Evolutionary conservation across 1,139 yeast species (phyloP).

Genomic region (Dujonia santamariae): DNA sequence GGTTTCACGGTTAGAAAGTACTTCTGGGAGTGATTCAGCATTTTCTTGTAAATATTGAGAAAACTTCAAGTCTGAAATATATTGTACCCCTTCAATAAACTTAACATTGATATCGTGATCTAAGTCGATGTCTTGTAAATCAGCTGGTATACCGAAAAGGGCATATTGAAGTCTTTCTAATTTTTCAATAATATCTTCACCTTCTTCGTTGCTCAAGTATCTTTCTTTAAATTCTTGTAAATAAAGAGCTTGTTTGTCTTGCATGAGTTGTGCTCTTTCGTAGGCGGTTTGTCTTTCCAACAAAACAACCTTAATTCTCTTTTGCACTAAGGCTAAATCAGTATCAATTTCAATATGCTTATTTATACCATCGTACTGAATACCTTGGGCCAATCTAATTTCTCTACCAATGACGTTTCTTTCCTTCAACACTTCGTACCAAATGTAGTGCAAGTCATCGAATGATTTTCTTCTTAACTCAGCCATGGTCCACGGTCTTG

Average conservation of each 20-base stretch:
- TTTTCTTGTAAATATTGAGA: conserved; percentile 24
- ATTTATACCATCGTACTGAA: conserved; percentile 25
- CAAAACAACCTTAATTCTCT: conserved; percentile 77
- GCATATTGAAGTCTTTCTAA: conserved; percentile 78
- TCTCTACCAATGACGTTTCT: conserved; percentile 80
- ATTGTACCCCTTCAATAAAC: conserved; percentile 66
- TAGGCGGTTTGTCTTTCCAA: conserved; percentile 80
- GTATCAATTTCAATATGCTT: conserved; percentile 31
- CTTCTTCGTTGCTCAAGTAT: conserved; percentile 47
- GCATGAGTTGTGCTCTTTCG: conserved; percentile 55
- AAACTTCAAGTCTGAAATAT: conserved; percentile 64
- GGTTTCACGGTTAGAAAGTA: conserved; percentile 19
- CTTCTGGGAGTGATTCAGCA: conserved; percentile 18
- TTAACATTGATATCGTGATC: conserved; percentile 50
- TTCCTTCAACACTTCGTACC: conserved; percentile 86
- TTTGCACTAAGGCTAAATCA: conserved; percentile 38
- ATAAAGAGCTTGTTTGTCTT: conserved; percentile 44
- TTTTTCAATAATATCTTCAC: conserved; percentile 61
- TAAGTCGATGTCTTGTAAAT: conserved; percentile 38
- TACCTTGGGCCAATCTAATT: conserved; percentile 40
- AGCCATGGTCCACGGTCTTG: conserved; percentile 84
- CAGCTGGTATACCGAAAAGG: conserved; percentile 69
- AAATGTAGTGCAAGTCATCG: conserved; percentile 84
- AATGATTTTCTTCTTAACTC: conserved; percentile 90
- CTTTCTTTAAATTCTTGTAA: conserved; percentile 54